Evolutionary conservation across 306 rosid genomes (phyloP).

Genomic region (Cicer chorassanicum): DNA sequence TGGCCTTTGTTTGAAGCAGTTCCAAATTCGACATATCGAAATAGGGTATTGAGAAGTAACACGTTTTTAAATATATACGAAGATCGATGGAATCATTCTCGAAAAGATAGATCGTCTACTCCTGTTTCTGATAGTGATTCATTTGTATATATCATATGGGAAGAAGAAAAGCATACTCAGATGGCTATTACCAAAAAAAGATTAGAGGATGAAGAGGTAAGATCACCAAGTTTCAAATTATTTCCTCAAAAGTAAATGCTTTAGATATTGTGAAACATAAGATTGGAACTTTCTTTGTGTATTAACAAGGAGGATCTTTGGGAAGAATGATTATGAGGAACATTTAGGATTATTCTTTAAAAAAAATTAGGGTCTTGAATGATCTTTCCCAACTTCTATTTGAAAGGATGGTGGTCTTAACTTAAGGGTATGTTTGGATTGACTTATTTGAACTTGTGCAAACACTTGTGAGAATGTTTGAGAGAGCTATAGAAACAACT

Average conservation of each 20-base stretch:
- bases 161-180: constrained; percentile 70
- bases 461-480: too few species aligned
- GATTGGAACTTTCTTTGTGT: neutral
- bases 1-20: constrained; percentile 78
- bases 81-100: constrained; percentile 69
- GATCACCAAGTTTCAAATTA: constrained; percentile 15
- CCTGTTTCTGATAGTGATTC: constrained; percentile 52
- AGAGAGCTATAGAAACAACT: too few species aligned
- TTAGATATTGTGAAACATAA: neutral
- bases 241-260: constrained; percentile 6
- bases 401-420: constrained; percentile 3
- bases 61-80: constrained; percentile 71
- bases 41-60: constrained; percentile 57
- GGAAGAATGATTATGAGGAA: constrained; percentile 1
- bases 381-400: constrained; percentile 13
- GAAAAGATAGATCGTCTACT: constrained; percentile 47
- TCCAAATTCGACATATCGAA: constrained; percentile 56
- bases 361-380: constrained; percentile 3
- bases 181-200: constrained; percentile 60
- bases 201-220: constrained; percentile 94
- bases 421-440: neutral
- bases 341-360: neutral
- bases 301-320: neutral
- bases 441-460: too few species aligned
- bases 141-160: constrained; percentile 86